A percentile compares a stretch with the other conserved stretches of the same genome.
Conservation (phyloP, 148 eudicot genomes). For the Nyssa sinensis region DNA sequence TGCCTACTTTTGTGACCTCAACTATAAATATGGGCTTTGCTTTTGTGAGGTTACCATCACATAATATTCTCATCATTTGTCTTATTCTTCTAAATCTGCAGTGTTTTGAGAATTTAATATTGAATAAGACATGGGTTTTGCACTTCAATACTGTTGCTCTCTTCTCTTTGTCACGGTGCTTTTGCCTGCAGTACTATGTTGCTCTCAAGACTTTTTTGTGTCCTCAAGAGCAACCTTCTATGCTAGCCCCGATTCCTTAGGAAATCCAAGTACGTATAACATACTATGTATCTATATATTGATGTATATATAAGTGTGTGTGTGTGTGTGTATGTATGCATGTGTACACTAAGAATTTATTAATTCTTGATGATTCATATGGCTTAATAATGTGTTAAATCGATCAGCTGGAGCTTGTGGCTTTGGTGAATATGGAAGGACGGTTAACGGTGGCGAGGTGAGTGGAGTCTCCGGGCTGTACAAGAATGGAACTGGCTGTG, state of each 20-base stretch:
- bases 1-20: no score
- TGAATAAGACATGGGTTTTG: constrained; percentile 28
- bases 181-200: constrained; percentile 31
- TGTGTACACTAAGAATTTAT: background rate
- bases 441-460: constrained; percentile 49
- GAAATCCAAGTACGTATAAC: constrained; percentile 38
- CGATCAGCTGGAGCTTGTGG: constrained; percentile 73
- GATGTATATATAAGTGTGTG: background rate
- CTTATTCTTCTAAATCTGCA: no score
- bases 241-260: constrained; percentile 48
- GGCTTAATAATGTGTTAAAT: constrained; percentile 4
- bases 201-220: constrained; percentile 27
- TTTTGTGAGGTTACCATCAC: no score
- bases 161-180: constrained; percentile 23
- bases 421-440: no score
- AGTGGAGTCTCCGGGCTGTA: constrained; percentile 57
- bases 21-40: no score
- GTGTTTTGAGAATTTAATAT: background rate
- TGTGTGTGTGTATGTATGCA: background rate
- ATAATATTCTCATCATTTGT: no score
- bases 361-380: background rate
- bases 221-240: constrained; percentile 57
- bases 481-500: no score
- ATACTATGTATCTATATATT: background rate
- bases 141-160: constrained; percentile 6